Evolutionary conservation across 805 yeast species (phyloP).

Genomic region (Metschnikowia kofuensis): DNA sequence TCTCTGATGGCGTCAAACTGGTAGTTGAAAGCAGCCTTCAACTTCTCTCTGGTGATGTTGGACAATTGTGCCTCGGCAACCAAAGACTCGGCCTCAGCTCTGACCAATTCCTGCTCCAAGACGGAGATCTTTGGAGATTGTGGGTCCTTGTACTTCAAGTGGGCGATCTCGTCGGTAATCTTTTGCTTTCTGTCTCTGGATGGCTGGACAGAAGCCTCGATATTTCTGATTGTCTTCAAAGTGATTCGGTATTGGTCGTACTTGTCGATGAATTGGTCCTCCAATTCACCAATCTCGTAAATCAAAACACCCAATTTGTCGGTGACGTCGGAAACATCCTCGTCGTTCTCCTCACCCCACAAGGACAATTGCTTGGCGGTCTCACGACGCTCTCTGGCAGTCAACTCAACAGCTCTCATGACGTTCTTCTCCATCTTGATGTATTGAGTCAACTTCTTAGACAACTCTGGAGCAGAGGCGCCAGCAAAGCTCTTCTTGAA

Average conservation of each 20-base stretch:
- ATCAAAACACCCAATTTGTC: constrained; percentile 95
- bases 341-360: constrained; percentile 99
- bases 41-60: constrained; percentile 95
- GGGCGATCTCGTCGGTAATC: constrained; percentile 96
- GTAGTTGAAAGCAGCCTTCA: constrained; percentile 95
- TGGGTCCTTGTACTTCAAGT: constrained; percentile 97
- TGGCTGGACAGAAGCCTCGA: constrained; percentile 97
- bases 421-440: constrained; percentile 96
- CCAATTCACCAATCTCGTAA: constrained; percentile 96
- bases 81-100: constrained; percentile 98
- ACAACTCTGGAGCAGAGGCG: constrained; percentile 88
- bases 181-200: constrained; percentile 97
- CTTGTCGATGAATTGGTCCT: constrained; percentile 96
- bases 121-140: constrained; percentile 93
- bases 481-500: constrained; percentile 87
- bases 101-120: constrained; percentile 95
- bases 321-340: constrained; percentile 94
- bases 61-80: constrained; percentile 99
- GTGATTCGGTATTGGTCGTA: constrained; percentile 98
- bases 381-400: constrained; percentile 89
- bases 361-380: constrained; percentile 95
- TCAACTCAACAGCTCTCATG: constrained; percentile 89
- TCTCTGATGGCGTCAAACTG: constrained; percentile 96
- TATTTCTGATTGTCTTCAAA: constrained; percentile 89
- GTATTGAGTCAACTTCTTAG: constrained; percentile 85